phyloP scores from a whole-genome alignment of 129 eudicot genomes.

The Kitagawia praeruptora region DNA sequence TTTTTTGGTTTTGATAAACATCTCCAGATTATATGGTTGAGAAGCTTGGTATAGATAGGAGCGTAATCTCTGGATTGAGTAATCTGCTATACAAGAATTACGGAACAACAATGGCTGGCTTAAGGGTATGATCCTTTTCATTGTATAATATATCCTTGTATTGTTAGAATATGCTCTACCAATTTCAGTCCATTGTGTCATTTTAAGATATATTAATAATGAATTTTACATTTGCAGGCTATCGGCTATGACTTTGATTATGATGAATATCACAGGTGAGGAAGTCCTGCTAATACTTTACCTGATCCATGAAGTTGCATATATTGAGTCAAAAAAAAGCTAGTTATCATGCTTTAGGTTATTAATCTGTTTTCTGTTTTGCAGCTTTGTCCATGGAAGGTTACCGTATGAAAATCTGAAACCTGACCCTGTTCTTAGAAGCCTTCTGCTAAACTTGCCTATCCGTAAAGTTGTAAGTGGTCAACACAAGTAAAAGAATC shows the following conservation, averaged over 20 bases:
- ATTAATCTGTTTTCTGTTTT: constrained; percentile 10
- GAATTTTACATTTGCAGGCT: constrained; percentile 39
- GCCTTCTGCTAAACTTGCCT: constrained; percentile 69
- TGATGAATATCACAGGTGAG: constrained; percentile 89
- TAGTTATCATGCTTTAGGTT: neutral
- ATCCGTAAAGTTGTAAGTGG: constrained; percentile 74
- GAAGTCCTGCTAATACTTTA: neutral
- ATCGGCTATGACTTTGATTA: constrained; percentile 93
- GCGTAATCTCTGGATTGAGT: constrained; percentile 50
- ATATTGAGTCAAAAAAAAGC: too few species aligned
- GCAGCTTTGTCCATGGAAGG: constrained; percentile 83
- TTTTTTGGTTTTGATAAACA: neutral
- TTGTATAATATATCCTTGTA: neutral
- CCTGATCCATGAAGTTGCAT: neutral
- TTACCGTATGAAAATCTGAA: constrained; percentile 85
- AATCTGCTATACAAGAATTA: constrained; percentile 72
- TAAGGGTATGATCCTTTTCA: constrained; percentile 1
- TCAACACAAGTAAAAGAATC: neutral
- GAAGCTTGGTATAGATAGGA: constrained; percentile 63
- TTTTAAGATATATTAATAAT: neutral
- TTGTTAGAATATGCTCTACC: neutral
- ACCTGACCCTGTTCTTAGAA: constrained; percentile 78
- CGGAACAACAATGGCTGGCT: constrained; percentile 95
- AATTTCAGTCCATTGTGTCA: neutral
- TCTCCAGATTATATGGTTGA: constrained; percentile 73